Conservation (phyloP, 2,329 filamentous ascomycete species). For the Neopestalotiopsis clavispora region DNA sequence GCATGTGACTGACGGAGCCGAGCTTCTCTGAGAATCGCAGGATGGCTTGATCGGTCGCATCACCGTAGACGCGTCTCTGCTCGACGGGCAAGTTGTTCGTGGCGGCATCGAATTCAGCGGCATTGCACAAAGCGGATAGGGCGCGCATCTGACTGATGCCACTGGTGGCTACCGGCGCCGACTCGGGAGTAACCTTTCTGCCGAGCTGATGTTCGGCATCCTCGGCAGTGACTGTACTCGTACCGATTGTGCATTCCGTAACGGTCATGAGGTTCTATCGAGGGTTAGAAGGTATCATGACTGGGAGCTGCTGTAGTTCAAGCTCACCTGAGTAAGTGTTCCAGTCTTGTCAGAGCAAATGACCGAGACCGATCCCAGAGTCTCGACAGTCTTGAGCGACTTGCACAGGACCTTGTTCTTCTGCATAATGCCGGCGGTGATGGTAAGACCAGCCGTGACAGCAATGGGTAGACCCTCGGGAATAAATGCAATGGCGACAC, state of each 20-base stretch:
- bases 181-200: constrained; percentile 30
- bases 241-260: constrained; percentile 68
- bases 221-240: constrained; percentile 52
- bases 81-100: constrained; percentile 63
- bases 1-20: constrained; percentile 62
- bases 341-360: constrained; percentile 82
- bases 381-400: constrained; percentile 79
- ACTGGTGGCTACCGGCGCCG: constrained; percentile 37
- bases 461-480: constrained; percentile 74
- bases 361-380: constrained; percentile 72
- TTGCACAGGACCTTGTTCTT: constrained; percentile 82
- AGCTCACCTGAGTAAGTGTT: constrained; percentile 62
- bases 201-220: constrained; percentile 50
- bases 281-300: neutral
- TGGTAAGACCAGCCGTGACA: constrained; percentile 72
- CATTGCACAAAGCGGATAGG: constrained; percentile 73
- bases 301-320: neutral
- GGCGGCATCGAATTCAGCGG: constrained; percentile 73
- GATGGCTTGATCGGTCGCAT: constrained; percentile 78
- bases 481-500: constrained; percentile 76
- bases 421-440: constrained; percentile 77
- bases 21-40: constrained; percentile 73
- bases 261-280: constrained; percentile 72
- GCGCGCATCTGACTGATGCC: constrained; percentile 64
- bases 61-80: constrained; percentile 71